These are phyloP conservation scores for Dryas octopetala DNA, from an alignment of 306 rosid genomes.

Conservation along the genomic window DNA sequence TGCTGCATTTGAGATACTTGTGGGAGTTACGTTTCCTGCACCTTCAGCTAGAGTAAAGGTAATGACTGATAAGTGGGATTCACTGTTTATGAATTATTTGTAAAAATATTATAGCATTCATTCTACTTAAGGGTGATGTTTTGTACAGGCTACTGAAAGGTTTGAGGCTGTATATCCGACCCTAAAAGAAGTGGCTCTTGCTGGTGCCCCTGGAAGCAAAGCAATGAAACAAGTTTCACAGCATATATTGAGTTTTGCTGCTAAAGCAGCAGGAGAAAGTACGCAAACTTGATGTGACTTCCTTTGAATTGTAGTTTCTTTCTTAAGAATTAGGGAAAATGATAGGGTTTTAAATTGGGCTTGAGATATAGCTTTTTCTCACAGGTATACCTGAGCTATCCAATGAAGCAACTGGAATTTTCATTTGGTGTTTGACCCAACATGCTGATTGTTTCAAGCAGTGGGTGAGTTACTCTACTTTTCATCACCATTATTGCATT, in stretches of 20 bases:
- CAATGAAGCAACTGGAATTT: conserved; percentile 65
- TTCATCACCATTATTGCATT: not conserved
- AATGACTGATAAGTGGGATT: conserved; percentile 21
- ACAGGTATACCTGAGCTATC: conserved; percentile 69
- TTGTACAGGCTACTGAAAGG: conserved; percentile 85
- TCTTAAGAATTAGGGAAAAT: not conserved
- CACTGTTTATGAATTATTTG: conserved; percentile 5
- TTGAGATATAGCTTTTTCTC: conserved; percentile 27
- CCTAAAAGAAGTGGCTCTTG: conserved; percentile 81
- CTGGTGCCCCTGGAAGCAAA: conserved; percentile 88
- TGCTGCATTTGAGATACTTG: conserved; percentile 64
- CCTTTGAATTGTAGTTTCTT: conserved; percentile 4
- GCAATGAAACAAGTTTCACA: conserved; percentile 83
- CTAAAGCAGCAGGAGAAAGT: conserved; percentile 80
- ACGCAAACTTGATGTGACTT: conserved; percentile 19
- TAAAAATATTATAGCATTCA: not conserved
- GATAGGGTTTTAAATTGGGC: not conserved
- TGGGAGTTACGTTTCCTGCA: conserved; percentile 68
- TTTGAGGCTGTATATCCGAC: conserved; percentile 79
- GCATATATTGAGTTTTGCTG: conserved; percentile 71
- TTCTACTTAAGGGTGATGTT: conserved; percentile 20
- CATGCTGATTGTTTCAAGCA: conserved; percentile 68
- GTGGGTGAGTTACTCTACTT: conserved; percentile 68
- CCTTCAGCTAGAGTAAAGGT: conserved; percentile 84
- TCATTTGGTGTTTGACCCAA: conserved; percentile 80